These are phyloP conservation scores for Daldinia concentrica DNA, from an alignment of 495 filamentous ascomycete genomes.

Conservation along the genomic window DNA sequence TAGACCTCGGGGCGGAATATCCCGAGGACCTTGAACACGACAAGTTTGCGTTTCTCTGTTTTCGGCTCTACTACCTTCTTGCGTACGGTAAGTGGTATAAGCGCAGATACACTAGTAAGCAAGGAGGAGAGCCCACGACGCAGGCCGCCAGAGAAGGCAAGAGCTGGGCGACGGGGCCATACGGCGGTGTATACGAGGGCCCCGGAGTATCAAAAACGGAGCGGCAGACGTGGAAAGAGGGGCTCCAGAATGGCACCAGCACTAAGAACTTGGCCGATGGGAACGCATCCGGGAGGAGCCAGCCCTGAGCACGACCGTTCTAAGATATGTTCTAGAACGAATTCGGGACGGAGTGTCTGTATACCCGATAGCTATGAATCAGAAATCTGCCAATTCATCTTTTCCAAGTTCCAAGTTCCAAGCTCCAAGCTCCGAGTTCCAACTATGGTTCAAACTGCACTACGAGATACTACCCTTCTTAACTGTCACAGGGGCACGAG, in stretches of 20 bases:
- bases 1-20: constrained; percentile 79
- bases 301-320: constrained; percentile 31
- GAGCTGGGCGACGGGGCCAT: constrained; percentile 60
- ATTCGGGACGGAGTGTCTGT: constrained; percentile 21
- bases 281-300: constrained; percentile 37
- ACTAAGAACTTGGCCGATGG: constrained; percentile 40
- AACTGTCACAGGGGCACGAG: constrained; percentile 34
- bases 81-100: constrained; percentile 54
- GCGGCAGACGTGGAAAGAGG: constrained; percentile 59
- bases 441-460: constrained; percentile 21
- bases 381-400: constrained; percentile 20
- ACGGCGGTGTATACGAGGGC: constrained; percentile 63
- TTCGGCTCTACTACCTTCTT: constrained; percentile 54
- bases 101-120: constrained; percentile 35
- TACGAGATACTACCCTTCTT: constrained; percentile 20
- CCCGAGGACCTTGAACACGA: constrained; percentile 49
- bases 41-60: constrained; percentile 66
- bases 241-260: constrained; percentile 48
- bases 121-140: constrained; percentile 17
- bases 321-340: not conserved
- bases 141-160: constrained; percentile 47
- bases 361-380: not conserved
- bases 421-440: not conserved
- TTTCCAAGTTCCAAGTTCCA: not conserved
- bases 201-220: constrained; percentile 59